A percentile compares a stretch with the other conserved stretches of the same genome.
Evolutionary conservation across 805 yeast species (phyloP).

Genomic region (Pichia pseudocactophila): DNA sequence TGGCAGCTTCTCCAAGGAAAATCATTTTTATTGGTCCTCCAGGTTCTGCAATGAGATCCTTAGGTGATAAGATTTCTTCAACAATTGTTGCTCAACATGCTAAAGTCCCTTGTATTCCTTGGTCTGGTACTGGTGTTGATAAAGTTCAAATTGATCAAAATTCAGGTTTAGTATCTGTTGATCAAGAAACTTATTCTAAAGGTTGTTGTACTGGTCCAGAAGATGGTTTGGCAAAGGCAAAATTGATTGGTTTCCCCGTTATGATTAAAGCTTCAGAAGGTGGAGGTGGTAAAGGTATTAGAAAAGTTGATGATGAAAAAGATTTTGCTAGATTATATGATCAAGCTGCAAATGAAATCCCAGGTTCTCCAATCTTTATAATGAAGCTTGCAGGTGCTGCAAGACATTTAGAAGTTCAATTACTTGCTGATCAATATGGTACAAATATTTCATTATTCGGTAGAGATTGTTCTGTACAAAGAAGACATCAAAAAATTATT

Average conservation of each 20-base stretch:
- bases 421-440: conserved; percentile 97
- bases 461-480: conserved; percentile 98
- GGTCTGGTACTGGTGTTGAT: conserved; percentile 98
- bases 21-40: conserved; percentile 98
- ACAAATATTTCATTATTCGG: conserved; percentile 95
- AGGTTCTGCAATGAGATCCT: conserved; percentile 98
- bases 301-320: conserved; percentile 83
- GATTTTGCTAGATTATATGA: conserved; percentile 70
- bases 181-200: conserved; percentile 70
- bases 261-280: conserved; percentile 99
- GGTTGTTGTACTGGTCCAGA: conserved; percentile 85
- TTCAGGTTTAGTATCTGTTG: conserved; percentile 81
- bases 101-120: conserved; percentile 95
- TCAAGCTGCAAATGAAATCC: conserved; percentile 96
- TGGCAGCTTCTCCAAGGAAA: conserved; percentile 87
- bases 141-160: conserved; percentile 59
- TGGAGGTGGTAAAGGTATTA: conserved; percentile 99
- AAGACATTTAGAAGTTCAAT: conserved; percentile 95
- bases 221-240: conserved; percentile 83
- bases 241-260: conserved; percentile 89
- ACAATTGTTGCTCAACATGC: conserved; percentile 99
- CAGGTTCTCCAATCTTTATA: conserved; percentile 97
- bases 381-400: conserved; percentile 98
- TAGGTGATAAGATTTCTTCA: conserved; percentile 96
- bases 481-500: conserved; percentile 97